Evolutionary conservation across 2,329 filamentous ascomycete species (phyloP), one percentile per base, ranked within the genome.

Genomic region (Zymoseptoria brevis): DNA sequence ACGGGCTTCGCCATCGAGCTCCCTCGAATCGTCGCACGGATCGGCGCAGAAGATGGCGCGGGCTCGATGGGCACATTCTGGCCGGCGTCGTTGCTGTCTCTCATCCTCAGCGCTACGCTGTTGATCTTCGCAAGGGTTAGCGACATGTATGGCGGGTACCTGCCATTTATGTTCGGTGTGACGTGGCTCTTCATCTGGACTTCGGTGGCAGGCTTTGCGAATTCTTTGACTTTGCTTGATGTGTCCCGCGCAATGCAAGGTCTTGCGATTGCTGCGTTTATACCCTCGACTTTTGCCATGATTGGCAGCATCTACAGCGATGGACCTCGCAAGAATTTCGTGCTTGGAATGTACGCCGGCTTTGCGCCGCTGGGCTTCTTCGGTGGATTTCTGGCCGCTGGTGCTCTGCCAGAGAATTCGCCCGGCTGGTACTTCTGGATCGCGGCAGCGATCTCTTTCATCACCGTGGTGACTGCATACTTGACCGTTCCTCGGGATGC

Each of bases 281-380:
- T 66, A 8, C 72, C 72, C 3, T 68, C 68, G 3, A 70, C 67
- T 3, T 73, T 74, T 35, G 65, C 70, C 8, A 68, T 74, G 64
- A 64, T 74, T 8, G 69, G 68, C 1, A 66, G 62, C 53, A 68
- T 70, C 22, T 74, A 73, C 57, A 63, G 65, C 2, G 66, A 71
- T 26, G 71, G 72, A 4, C 68, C 64, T 9, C 62, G 72, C 1
- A 69, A 68, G 58, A 74, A 73, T 50, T 57, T 72, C 11, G 69
- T 73, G 7, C 58, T 73, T 49, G 70, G 70, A 4, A 57, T 74
- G n/a, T 72, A 73, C 50, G 67, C 69, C n/a, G 72, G 71, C 0
- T 72, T 67, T 58, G 72, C 72, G 8, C 72, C 72, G 11, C 57
- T 74, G 5, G 72, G 72, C 0, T 73, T 74, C 66, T 74, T 71